These are phyloP conservation scores for Fusarium verticillioides DNA, from an alignment of 2,329 filamentous ascomycete genomes.

Conservation along the genomic window DNA sequence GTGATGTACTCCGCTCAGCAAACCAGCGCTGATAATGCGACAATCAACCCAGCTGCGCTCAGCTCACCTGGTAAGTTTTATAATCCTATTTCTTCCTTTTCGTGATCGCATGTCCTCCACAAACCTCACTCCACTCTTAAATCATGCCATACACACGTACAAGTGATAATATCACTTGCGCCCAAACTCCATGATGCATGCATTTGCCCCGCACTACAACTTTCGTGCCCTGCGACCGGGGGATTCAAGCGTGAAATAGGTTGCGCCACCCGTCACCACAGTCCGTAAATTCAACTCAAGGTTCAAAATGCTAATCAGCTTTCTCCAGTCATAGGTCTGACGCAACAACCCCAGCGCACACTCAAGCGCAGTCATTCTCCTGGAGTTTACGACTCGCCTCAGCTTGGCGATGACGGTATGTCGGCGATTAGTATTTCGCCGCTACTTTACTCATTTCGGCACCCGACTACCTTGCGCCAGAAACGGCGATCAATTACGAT, in stretches of 20 bases:
- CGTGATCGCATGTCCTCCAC: conserved; percentile 29
- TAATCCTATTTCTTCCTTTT: conserved; percentile 15
- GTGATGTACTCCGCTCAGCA: conserved; percentile 59
- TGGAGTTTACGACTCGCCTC: conserved; percentile 65
- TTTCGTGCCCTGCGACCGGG: conserved; percentile 3
- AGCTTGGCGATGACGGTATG: conserved; percentile 79
- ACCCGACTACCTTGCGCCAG: conserved; percentile 33
- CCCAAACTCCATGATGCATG: conserved; percentile 29
- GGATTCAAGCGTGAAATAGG: conserved; percentile 3
- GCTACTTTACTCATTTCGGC: conserved; percentile 49
- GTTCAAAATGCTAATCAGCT: conserved; percentile 43
- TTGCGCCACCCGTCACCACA: conserved; percentile 12
- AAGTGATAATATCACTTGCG: conserved; percentile 7
- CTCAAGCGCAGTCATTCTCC: conserved; percentile 85
- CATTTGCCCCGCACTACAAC: conserved; percentile 27
- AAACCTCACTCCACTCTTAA: conserved; percentile 13
- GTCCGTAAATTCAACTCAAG: neutral
- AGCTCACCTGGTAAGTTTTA: conserved; percentile 76
- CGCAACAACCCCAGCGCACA: conserved; percentile 70
- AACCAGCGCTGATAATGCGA: conserved; percentile 84
- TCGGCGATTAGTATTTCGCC: conserved; percentile 54
- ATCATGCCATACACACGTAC: neutral
- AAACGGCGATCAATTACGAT: conserved; percentile 20
- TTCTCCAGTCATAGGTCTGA: conserved; percentile 55
- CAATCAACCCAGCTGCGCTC: conserved; percentile 90